A percentile compares a stretch with the other conserved stretches of the same genome.
phyloP scores from a whole-genome alignment of 768 basidiomycete species.

The Hemileccinum rubropunctum region DNA sequence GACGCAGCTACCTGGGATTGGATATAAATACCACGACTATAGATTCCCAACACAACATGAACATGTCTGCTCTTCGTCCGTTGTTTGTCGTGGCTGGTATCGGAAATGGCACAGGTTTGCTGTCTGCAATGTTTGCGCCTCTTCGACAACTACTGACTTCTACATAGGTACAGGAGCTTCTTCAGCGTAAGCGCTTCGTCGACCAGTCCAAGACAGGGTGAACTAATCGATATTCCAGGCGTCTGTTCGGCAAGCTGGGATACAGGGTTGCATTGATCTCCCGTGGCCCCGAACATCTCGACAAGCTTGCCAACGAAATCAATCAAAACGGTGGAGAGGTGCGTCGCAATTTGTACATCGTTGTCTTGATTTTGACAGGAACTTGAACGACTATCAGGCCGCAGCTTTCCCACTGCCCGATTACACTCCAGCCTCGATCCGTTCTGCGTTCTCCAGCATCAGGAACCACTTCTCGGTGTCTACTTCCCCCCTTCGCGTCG shows the following conservation, averaged over 20 bases:
- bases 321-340: slow-evolving; percentile 59
- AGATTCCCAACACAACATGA: neutral
- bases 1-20: neutral
- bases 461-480: slow-evolving; percentile 45
- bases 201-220: neutral
- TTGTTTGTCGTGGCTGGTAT: slow-evolving; percentile 60
- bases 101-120: slow-evolving; percentile 39
- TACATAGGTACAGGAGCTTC: slow-evolving; percentile 54
- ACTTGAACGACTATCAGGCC: slow-evolving; percentile 39
- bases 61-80: slow-evolving; percentile 39
- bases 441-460: slow-evolving; percentile 46
- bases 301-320: slow-evolving; percentile 52
- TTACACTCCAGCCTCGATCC: slow-evolving; percentile 51
- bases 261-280: slow-evolving; percentile 69
- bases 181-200: slow-evolving; percentile 44
- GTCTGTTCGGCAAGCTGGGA: slow-evolving; percentile 57
- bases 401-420: slow-evolving; percentile 51
- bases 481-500: slow-evolving; percentile 52
- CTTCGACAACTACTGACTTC: neutral
- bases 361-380: neutral
- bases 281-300: slow-evolving; percentile 50
- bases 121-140: neutral
- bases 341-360: slow-evolving; percentile 5
- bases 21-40: slow-evolving; percentile 15
- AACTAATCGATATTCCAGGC: slow-evolving; percentile 35